A percentile compares a stretch with the other conserved stretches of the same genome.
Evolutionary conservation across 2,329 filamentous ascomycete genomes (phyloP).

Genomic region (Colletotrichum magnum): DNA sequence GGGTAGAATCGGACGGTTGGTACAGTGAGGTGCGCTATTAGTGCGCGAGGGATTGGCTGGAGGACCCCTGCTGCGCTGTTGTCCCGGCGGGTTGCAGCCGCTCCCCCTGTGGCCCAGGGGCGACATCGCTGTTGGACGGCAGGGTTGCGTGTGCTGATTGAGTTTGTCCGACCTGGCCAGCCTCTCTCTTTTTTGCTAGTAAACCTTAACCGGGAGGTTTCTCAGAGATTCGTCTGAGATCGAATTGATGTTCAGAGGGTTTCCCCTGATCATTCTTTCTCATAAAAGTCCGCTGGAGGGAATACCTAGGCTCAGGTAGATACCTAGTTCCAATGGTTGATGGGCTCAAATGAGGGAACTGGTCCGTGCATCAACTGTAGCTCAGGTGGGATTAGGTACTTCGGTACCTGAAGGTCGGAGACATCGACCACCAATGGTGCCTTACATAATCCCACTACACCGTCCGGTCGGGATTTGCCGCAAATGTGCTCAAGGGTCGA

Average conservation of each 20-base stretch:
- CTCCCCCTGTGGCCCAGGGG: conserved; percentile 22
- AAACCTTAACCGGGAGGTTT: background rate
- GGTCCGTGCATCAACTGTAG: too few species aligned
- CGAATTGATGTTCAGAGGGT: too few species aligned
- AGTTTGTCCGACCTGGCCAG: conserved; percentile 14
- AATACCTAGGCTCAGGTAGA: too few species aligned
- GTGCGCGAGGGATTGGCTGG: conserved; percentile 25
- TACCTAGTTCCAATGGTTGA: too few species aligned
- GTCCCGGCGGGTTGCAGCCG: conserved; percentile 2
- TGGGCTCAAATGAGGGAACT: too few species aligned
- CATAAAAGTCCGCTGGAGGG: too few species aligned
- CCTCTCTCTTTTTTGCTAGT: background rate
- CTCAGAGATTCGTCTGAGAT: too few species aligned
- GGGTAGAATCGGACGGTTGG: conserved; percentile 34
- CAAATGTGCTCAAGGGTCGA: conserved; percentile 34
- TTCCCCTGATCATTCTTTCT: too few species aligned
- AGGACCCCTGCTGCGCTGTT: conserved; percentile 18
- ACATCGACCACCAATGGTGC: background rate
- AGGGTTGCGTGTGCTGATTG: background rate
- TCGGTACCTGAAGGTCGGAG: too few species aligned
- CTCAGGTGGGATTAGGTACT: too few species aligned
- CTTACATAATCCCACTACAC: background rate
- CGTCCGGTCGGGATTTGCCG: conserved; percentile 27
- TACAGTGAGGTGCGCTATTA: conserved; percentile 30
- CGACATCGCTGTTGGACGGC: conserved; percentile 25